A percentile compares a stretch with the other conserved stretches of the same genome.
These are phyloP conservation scores for Lichtheimia corymbifera DNA, from an alignment of 371 early-diverging fungal species.

Conservation along the genomic window DNA sequence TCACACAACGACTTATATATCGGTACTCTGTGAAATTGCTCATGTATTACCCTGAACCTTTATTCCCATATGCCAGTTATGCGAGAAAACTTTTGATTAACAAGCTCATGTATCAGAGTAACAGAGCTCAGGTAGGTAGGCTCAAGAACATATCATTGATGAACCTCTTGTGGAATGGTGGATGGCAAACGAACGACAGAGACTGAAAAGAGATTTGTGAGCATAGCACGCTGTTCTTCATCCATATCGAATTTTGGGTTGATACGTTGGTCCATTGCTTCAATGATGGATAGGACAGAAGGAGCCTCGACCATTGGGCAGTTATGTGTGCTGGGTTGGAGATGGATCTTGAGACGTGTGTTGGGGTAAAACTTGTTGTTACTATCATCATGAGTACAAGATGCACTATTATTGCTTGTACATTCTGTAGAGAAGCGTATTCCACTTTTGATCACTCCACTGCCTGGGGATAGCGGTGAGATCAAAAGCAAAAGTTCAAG, in stretches of 20 bases:
- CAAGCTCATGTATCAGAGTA: too few species aligned
- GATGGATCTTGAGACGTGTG: constrained; percentile 12
- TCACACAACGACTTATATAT: too few species aligned
- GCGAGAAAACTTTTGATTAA: too few species aligned
- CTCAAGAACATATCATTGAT: too few species aligned
- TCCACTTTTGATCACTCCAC: constrained; percentile 35
- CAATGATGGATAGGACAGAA: constrained; percentile 61
- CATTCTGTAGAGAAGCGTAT: constrained; percentile 2
- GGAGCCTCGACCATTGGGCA: constrained; percentile 12
- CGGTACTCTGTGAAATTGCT: too few species aligned
- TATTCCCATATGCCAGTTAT: too few species aligned
- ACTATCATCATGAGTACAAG: too few species aligned
- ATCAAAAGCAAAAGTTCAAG: constrained; percentile 49
- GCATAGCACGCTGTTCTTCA: constrained; percentile 14
- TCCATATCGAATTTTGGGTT: constrained; percentile 40
- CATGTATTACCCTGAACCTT: too few species aligned
- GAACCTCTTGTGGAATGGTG: too few species aligned
- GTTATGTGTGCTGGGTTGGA: constrained; percentile 2
- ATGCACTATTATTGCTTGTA: too few species aligned
- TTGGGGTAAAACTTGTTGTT: constrained; percentile 12
- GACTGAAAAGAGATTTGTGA: constrained; percentile 17
- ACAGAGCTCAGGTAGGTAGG: too few species aligned
- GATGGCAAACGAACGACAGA: constrained; percentile 3
- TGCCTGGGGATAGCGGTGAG: constrained; percentile 42
- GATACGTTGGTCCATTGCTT: constrained; percentile 82